These are phyloP conservation scores for Neofusicoccum kwambonambiense DNA, from an alignment of 2,329 filamentous ascomycete species.

Conservation along the genomic window DNA sequence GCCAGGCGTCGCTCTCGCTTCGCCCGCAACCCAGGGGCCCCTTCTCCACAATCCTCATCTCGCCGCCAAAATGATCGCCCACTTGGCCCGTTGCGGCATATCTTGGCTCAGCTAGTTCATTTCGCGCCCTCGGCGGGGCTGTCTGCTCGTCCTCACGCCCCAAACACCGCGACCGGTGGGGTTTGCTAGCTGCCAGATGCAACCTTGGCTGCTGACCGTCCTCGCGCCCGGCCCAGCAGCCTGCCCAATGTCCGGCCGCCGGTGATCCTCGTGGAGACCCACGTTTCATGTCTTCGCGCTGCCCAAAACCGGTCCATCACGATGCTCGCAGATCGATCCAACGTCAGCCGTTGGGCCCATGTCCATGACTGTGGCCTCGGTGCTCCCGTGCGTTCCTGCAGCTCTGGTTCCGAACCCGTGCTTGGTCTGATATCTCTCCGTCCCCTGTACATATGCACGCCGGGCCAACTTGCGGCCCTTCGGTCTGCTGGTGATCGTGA, in stretches of 20 bases:
- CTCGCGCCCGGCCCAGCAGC: background rate
- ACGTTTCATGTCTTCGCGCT: constrained; percentile 7
- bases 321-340: constrained; percentile 18
- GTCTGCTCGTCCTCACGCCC: background rate
- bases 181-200: constrained; percentile 9
- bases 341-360: constrained; percentile 15
- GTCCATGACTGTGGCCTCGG: constrained; percentile 15
- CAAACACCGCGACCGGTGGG: background rate
- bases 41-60: constrained; percentile 19
- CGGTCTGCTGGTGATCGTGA: background rate
- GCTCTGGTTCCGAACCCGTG: background rate
- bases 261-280: background rate
- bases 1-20: background rate
- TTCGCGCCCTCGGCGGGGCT: background rate
- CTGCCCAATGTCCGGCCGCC: constrained; percentile 1
- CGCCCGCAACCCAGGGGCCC: background rate
- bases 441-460: constrained; percentile 1
- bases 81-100: constrained; percentile 4
- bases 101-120: constrained; percentile 14
- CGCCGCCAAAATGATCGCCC: constrained; percentile 7
- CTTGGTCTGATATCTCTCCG: background rate
- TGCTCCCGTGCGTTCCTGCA: constrained; percentile 19
- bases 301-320: background rate
- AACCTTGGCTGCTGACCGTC: constrained; percentile 16
- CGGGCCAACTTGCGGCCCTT: background rate